phyloP scores from a whole-genome alignment of 352 stramenopile species.

The Phytophthora meadii region DNA sequence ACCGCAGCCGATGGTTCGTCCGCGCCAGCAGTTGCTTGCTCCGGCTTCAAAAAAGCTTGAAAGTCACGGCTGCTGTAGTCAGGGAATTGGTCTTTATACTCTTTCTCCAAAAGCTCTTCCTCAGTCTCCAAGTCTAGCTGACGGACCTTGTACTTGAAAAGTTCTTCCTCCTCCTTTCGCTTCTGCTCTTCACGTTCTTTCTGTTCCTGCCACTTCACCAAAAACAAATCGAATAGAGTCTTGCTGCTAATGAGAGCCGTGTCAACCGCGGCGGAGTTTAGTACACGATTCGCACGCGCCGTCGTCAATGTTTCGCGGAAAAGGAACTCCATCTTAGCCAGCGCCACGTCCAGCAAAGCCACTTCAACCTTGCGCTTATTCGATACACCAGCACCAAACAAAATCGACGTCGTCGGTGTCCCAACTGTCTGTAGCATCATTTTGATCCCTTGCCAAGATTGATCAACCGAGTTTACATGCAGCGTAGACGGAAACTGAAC shows the following conservation, averaged over 20 bases:
- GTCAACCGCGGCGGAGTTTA: constrained; percentile 35
- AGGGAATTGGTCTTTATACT: constrained; percentile 94
- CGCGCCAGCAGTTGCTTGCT: constrained; percentile 34
- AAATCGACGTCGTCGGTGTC: constrained; percentile 45
- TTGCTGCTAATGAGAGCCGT: constrained; percentile 68
- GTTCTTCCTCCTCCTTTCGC: constrained; percentile 68
- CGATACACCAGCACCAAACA: constrained; percentile 48
- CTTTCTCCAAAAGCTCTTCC: constrained; percentile 85
- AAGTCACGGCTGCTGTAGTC: constrained; percentile 88
- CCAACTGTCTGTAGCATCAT: constrained; percentile 58
- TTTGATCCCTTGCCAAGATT: constrained; percentile 87
- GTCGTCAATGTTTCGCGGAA: constrained; percentile 57
- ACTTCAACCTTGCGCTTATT: constrained; percentile 76
- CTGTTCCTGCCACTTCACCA: constrained; percentile 87
- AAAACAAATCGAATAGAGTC: constrained; percentile 84
- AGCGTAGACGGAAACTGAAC: constrained; percentile 76
- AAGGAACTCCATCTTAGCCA: constrained; percentile 74
- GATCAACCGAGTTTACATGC: constrained; percentile 31
- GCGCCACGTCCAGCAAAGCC: constrained; percentile 68
- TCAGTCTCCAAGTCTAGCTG: constrained; percentile 84
- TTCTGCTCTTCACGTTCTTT: constrained; percentile 82
- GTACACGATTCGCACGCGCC: constrained; percentile 25
- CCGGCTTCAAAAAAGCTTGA: constrained; percentile 61
- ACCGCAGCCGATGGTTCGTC: constrained; percentile 17
- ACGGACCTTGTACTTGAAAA: constrained; percentile 90